Percentiles rank a stretch among this genome's conserved stretches.
Conservation (phyloP, 768 basidiomycete species). For the Epithele typhae region DNA sequence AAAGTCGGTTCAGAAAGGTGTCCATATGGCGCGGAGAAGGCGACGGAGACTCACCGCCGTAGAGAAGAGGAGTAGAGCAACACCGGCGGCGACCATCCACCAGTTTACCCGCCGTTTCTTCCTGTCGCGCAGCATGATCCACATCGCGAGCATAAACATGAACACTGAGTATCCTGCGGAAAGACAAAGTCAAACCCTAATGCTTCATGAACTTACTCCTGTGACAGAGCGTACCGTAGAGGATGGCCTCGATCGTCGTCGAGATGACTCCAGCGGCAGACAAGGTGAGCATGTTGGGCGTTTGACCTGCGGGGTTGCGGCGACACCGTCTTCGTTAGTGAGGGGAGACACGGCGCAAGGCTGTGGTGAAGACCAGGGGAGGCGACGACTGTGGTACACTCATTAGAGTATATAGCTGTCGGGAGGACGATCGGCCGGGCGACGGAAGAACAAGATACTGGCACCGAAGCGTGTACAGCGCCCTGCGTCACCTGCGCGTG, state of each 20-base stretch:
- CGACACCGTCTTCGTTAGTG: too few relatives aligned
- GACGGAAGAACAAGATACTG: too few relatives aligned
- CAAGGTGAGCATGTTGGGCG: constrained; percentile 8
- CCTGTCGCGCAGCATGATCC: constrained; percentile 19
- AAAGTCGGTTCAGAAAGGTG: neutral
- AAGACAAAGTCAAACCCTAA: neutral
- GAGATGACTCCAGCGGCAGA: constrained; percentile 16
- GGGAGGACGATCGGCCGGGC: too few relatives aligned
- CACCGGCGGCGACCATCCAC: constrained; percentile 13
- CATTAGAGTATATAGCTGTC: too few relatives aligned
- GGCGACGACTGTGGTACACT: too few relatives aligned
- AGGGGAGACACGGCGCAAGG: too few relatives aligned
- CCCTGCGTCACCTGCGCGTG: too few relatives aligned
- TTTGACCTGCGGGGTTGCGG: too few relatives aligned
- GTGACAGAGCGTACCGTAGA: constrained; percentile 14
- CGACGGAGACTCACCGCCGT: constrained; percentile 12
- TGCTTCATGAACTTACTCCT: neutral
- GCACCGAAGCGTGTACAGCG: too few relatives aligned
- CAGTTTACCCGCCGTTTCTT: constrained; percentile 14
- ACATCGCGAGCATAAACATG: constrained; percentile 21
- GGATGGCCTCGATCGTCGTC: constrained; percentile 18
- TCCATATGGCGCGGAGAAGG: neutral
- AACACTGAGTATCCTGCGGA: constrained; percentile 19
- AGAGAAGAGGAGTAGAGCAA: constrained; percentile 15
- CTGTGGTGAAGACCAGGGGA: too few relatives aligned